Percentiles rank a stretch among this genome's conserved stretches.
phyloP scores from a whole-genome alignment of 192 early-diverging fungal genomes.

The Paraglomus occultum region DNA sequence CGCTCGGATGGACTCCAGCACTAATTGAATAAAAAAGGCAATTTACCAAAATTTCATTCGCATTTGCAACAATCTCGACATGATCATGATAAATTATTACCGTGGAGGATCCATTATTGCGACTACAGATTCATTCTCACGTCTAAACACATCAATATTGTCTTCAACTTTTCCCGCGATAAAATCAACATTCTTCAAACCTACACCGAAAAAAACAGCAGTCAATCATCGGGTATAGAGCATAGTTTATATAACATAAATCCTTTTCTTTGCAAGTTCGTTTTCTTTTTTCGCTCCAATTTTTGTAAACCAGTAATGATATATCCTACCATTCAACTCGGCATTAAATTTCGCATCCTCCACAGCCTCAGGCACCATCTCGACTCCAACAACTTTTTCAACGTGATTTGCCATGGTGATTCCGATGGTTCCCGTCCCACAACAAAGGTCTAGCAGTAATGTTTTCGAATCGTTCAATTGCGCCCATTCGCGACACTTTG shows the following conservation, averaged over 20 bases:
- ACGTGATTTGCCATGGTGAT: conserved; percentile 63
- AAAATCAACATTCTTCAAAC: conserved; percentile 57
- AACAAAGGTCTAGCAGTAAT: conserved; percentile 66
- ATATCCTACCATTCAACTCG: conserved; percentile 42
- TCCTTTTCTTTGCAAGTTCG: too few species aligned
- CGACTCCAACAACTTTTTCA: conserved; percentile 72
- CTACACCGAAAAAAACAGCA: conserved; percentile 1
- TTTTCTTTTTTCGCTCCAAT: too few species aligned
- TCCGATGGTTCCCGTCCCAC: conserved; percentile 85
- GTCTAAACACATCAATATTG: conserved; percentile 34
- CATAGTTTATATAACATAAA: too few species aligned
- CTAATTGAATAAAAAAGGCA: conserved; percentile 22
- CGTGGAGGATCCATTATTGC: conserved; percentile 78
- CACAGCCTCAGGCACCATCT: conserved; percentile 65
- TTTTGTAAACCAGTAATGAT: too few species aligned
- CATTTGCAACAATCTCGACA: too few species aligned
- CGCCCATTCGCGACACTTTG: conserved; percentile 39
- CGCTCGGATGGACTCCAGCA: conserved; percentile 55
- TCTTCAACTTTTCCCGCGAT: conserved; percentile 64
- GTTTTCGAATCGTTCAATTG: too few species aligned
- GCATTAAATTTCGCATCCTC: conserved; percentile 73
- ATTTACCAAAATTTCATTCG: too few species aligned
- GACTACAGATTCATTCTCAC: conserved; percentile 55
- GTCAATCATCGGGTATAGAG: too few species aligned
- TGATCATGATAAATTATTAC: conserved; percentile 34